Evolutionary conservation across 768 basidiomycete species (phyloP).

Genomic region (Russula griseocarnosa): DNA sequence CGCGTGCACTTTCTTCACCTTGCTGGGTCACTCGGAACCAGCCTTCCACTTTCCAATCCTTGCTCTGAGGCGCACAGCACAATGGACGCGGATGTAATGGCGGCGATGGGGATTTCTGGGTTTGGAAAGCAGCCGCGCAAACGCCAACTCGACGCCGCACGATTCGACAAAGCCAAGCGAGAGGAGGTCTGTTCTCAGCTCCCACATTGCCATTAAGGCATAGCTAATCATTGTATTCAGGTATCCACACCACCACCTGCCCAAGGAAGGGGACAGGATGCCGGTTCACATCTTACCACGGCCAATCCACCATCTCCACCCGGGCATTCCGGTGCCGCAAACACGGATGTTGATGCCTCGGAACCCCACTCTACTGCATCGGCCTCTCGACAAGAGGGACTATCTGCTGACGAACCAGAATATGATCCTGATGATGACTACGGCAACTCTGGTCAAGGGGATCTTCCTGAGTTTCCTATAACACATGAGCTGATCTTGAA

Average conservation of each 20-base stretch:
- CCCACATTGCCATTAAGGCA: background rate
- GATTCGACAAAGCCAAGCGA: conserved; percentile 75
- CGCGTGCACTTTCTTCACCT: background rate
- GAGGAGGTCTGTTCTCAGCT: conserved; percentile 36
- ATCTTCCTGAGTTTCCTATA: conserved; percentile 67
- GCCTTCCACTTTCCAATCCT: conserved; percentile 1
- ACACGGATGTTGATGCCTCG: background rate
- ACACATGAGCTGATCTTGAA: conserved; percentile 90
- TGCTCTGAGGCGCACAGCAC: conserved; percentile 1
- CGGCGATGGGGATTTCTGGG: conserved; percentile 78
- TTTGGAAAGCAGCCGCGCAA: conserved; percentile 74
- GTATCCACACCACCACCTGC: conserved; percentile 2
- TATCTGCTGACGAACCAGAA: conserved; percentile 33
- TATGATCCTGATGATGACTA: conserved; percentile 43
- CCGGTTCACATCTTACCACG: conserved; percentile 30
- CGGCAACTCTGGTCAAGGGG: conserved; percentile 42
- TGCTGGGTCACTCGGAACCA: too few relatives aligned
- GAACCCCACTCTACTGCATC: conserved; percentile 10
- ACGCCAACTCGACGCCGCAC: conserved; percentile 64
- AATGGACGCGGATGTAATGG: conserved; percentile 67
- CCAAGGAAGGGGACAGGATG: conserved; percentile 31
- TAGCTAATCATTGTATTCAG: conserved; percentile 10
- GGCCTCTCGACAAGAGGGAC: conserved; percentile 7
- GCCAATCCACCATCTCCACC: conserved; percentile 26
- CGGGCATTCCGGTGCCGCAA: background rate